Evolutionary conservation across 805 yeast species (phyloP).

Genomic region (Saccharomycopsis fodiens): DNA sequence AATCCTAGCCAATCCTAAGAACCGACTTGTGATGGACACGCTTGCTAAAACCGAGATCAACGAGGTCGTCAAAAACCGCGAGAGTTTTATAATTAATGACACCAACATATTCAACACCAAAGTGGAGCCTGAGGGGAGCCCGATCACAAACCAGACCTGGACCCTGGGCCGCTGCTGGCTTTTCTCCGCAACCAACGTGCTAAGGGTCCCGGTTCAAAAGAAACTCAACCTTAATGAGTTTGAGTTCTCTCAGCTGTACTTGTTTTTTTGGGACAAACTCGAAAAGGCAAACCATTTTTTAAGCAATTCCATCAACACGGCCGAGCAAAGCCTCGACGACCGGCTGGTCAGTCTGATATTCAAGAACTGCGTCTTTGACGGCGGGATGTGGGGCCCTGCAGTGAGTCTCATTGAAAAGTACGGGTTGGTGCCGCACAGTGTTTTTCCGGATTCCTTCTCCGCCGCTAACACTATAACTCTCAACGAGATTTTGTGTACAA

Average conservation of each 20-base stretch:
- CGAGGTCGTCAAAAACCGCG: constrained; percentile 10
- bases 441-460: constrained; percentile 61
- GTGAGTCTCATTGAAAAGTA: constrained; percentile 70
- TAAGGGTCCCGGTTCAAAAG: constrained; percentile 56
- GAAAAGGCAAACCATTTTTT: constrained; percentile 78
- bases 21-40: constrained; percentile 46
- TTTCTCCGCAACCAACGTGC: constrained; percentile 72
- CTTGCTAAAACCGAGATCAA: constrained; percentile 34
- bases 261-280: constrained; percentile 79
- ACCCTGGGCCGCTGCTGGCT: constrained; percentile 87
- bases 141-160: constrained; percentile 64
- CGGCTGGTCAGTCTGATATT: constrained; percentile 62
- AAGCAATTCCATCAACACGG: constrained; percentile 67
- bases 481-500: constrained; percentile 57
- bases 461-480: constrained; percentile 43
- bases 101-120: constrained; percentile 35
- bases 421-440: constrained; percentile 68
- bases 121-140: constrained; percentile 46
- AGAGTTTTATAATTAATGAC: constrained; percentile 14
- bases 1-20: constrained; percentile 40
- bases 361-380: constrained; percentile 64
- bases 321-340: constrained; percentile 57
- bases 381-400: constrained; percentile 86
- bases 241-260: constrained; percentile 70
- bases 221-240: constrained; percentile 57